Evolutionary conservation across 139 green algal species (phyloP), one percentile per base, ranked within the genome.

Genomic region (Chlorella vulgaris): DNA sequence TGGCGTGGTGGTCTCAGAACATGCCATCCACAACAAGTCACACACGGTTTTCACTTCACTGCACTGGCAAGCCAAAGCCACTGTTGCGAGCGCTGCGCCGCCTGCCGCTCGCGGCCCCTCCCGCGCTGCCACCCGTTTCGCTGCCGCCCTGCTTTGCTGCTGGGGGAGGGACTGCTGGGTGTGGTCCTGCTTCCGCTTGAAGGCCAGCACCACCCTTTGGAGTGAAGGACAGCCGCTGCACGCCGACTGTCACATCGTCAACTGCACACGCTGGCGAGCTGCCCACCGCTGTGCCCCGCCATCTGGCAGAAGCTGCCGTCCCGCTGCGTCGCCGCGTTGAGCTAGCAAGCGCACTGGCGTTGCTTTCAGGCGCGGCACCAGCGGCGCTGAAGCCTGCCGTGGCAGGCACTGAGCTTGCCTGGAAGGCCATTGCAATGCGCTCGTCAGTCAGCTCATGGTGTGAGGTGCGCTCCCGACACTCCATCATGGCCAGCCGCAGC

Each of bases 401-500:
- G 5, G 18, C 55, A 28, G 55, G 55, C 21, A 28, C 21, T 5
- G 55, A n/a, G 18, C 18, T n/a, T 28, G 55, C 18, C 22, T 65
- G 55, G 55, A 65, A 65, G 55, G 18, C 22, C 18, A 65, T 29
- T 8, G 22, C 15, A n/a, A 65, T 5, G 5, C 55, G 55, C 55
- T 65, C 55, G 22, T 65, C 71, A 22, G 50, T 67, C 1, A 78
- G 21, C 1, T 33, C 50, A 1, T 78, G 50, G 71, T 67, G 50
- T 24, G 70, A 50, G 22, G 50, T 33, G 31, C 66, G 71, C 71
- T 78, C 71, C 50, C 71, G 4, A 22, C 71, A 36, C 71, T 78
- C 71, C 24, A 78, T 47, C 3, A 67, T 67, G 51, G 50, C 66
- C 47, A 78, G 71, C 33, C 71, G 36, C 33, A 78, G 50, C 71